A percentile compares a stretch with the other conserved stretches of the same genome.
phyloP scores from a whole-genome alignment of 2,329 filamentous ascomycete genomes.

The Gnomoniopsis sp. region DNA sequence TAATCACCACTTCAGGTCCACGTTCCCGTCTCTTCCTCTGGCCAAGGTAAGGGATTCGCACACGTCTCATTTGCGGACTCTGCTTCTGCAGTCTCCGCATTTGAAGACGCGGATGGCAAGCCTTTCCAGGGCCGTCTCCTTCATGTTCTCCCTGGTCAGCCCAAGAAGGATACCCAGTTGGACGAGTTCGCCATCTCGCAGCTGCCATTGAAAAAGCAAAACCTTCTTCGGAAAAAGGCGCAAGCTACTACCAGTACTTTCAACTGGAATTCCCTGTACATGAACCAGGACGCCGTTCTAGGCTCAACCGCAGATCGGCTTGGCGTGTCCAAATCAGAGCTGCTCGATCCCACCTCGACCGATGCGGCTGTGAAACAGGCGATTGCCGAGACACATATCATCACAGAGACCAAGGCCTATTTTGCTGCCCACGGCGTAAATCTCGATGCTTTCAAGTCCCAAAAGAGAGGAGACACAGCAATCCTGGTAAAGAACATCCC shows the following conservation, averaged over 20 bases:
- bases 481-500: constrained; percentile 96
- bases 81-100: constrained; percentile 73
- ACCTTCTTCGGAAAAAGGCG: constrained; percentile 79
- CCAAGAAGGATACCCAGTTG: constrained; percentile 76
- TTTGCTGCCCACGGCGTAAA: constrained; percentile 86
- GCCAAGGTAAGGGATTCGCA: constrained; percentile 83
- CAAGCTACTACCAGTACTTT: constrained; percentile 77
- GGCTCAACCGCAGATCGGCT: constrained; percentile 82
- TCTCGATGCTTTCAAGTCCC: constrained; percentile 83
- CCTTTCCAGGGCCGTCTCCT: constrained; percentile 90
- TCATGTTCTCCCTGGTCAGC: constrained; percentile 81
- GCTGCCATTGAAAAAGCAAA: constrained; percentile 90
- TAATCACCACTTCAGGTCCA: constrained; percentile 68
- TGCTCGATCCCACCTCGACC: constrained; percentile 92
- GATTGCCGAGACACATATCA: constrained; percentile 91
- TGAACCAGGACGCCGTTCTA: constrained; percentile 95
- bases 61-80: constrained; percentile 76
- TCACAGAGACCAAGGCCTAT: constrained; percentile 93
- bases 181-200: constrained; percentile 90
- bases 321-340: constrained; percentile 83
- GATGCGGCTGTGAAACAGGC: constrained; percentile 96
- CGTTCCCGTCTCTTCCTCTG: constrained; percentile 70
- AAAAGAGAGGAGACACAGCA: constrained; percentile 77
- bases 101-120: constrained; percentile 74
- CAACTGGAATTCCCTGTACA: constrained; percentile 99